These are phyloP conservation scores for Amphibolis antarctica DNA, from an alignment of 106 monocot species.

Conservation along the genomic window DNA sequence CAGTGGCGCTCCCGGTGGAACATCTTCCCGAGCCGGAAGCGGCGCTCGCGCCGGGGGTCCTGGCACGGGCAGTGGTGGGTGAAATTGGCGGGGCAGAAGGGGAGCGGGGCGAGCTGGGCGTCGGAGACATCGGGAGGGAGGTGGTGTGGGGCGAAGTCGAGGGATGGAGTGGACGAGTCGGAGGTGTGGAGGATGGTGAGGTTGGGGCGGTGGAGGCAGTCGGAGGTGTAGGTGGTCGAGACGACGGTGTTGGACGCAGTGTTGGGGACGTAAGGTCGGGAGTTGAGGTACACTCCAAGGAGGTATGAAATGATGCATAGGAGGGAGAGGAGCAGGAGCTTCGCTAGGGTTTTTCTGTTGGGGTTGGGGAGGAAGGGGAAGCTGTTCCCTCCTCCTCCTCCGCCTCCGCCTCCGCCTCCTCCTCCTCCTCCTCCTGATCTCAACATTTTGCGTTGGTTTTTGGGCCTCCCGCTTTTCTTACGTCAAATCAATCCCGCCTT, in stretches of 20 bases:
- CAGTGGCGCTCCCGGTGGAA: conserved; percentile 69
- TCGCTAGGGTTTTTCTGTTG: conserved; percentile 14
- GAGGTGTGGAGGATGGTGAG: conserved; percentile 10
- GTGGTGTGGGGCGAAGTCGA: conserved; percentile 17
- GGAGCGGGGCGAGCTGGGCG: conserved; percentile 17
- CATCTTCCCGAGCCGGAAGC: conserved; percentile 22
- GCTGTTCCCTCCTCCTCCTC: too few relatives aligned
- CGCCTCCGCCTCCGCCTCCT: too few relatives aligned
- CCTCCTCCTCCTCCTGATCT: too few relatives aligned
- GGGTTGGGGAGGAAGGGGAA: conserved; percentile 13
- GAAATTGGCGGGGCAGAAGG: conserved; percentile 51
- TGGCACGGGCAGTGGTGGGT: conserved; percentile 78
- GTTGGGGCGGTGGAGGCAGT: conserved; percentile 5
- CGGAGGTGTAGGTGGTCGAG: not conserved
- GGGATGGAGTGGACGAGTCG: conserved; percentile 3
- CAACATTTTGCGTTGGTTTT: too few relatives aligned
- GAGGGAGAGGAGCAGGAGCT: conserved; percentile 9
- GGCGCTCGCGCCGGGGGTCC: conserved; percentile 41
- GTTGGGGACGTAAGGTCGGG: not conserved
- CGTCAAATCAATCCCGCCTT: too few relatives aligned
- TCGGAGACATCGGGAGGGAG: not conserved
- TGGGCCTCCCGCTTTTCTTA: too few relatives aligned
- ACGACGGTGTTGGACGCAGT: not conserved
- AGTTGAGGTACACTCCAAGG: conserved; percentile 15
- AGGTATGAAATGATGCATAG: conserved; percentile 20